These are phyloP conservation scores for Fusarium succisae DNA, from an alignment of 2,329 filamentous ascomycete genomes.

Conservation along the genomic window DNA sequence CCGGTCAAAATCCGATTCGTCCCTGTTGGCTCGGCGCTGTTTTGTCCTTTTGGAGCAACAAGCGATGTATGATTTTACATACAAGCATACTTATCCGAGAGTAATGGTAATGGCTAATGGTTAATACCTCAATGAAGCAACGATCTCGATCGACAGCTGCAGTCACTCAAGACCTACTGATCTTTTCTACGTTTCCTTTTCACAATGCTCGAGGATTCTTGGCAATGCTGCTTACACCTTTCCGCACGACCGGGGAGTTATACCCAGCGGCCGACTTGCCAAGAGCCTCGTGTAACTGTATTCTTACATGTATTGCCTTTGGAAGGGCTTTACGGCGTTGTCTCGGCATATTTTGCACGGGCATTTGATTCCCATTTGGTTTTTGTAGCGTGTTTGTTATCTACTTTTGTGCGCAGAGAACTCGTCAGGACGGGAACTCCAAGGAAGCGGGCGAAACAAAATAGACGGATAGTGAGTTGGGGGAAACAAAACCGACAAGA, in stretches of 20 bases:
- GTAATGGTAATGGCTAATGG: constrained; percentile 28
- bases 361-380: constrained; percentile 12
- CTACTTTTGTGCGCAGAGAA: constrained; percentile 13
- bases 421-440: constrained; percentile 22
- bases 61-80: constrained; percentile 16
- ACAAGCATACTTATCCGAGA: constrained; percentile 4
- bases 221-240: constrained; percentile 11
- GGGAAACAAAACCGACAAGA: constrained; percentile 22
- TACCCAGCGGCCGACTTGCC: constrained; percentile 7
- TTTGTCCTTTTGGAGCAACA: constrained; percentile 16
- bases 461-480: constrained; percentile 27
- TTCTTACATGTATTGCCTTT: constrained; percentile 21
- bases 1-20: constrained; percentile 11
- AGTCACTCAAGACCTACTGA: constrained; percentile 1
- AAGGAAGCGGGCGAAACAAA: constrained; percentile 19
- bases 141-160: constrained; percentile 12
- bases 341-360: constrained; percentile 21
- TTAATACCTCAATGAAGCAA: constrained; percentile 26
- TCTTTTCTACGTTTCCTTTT: neutral
- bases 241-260: constrained; percentile 13
- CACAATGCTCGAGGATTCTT: constrained; percentile 12
- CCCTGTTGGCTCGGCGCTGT: constrained; percentile 2
- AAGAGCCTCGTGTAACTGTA: constrained; percentile 27
- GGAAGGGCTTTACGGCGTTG: constrained; percentile 23
- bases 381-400: constrained; percentile 26